A percentile compares a stretch with the other conserved stretches of the same genome.
phyloP scores from a whole-genome alignment of 2,329 filamentous ascomycete genomes.

The Huntiella omanensis region DNA sequence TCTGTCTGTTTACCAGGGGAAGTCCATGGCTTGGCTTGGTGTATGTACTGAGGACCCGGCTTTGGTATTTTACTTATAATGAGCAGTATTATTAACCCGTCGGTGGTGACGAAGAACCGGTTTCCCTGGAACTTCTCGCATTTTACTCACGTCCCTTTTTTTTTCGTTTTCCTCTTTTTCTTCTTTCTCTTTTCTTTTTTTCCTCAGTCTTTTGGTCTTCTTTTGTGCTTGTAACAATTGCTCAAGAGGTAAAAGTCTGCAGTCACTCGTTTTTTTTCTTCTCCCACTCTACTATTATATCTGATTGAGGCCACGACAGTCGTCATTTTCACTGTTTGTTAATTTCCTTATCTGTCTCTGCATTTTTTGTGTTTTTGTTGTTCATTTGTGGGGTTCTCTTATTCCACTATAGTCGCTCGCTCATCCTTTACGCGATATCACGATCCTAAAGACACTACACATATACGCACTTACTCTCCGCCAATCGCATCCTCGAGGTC shows the following conservation, averaged over 20 bases:
- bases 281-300: background rate
- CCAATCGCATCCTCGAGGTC: no score
- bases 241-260: conserved; percentile 1
- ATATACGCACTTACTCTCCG: background rate
- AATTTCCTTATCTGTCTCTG: conserved; percentile 1
- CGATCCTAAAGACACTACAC: background rate
- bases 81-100: no score
- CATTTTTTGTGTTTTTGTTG: background rate
- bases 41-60: no score
- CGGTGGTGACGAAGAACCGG: no score
- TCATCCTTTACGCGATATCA: background rate
- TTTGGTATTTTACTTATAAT: no score
- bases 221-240: background rate
- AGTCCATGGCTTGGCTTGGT: no score
- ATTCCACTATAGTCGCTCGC: background rate
- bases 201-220: conserved; percentile 2
- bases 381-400: no score
- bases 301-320: background rate
- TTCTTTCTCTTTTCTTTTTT: background rate
- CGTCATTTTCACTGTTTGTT: conserved; percentile 4
- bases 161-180: background rate
- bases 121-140: background rate
- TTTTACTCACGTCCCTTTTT: background rate
- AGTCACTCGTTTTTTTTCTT: conserved; percentile 9
- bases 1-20: no score